Base-by-base conservation (phyloP, 257 asterid species). In the Linderniella brevidens region DNA sequence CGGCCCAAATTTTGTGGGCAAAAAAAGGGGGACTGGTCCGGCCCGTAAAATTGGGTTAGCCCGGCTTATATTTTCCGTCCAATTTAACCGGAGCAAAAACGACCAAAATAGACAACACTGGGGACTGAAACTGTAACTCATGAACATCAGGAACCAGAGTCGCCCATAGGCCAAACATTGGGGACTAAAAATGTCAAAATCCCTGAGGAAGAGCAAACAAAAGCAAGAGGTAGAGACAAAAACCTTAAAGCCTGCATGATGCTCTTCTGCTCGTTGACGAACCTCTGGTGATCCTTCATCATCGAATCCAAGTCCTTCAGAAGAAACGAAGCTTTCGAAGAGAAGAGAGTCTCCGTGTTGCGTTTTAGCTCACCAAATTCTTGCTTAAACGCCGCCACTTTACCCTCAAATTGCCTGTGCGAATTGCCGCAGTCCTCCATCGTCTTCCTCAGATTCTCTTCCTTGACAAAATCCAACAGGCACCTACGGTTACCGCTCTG, bases 221-320 rank as follows among this genome's bases (percentile, higher is more conserved):
- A 46, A 16, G 25, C 5, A 11, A 11, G 35, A 46, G 1, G 32
- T 3, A 11, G 25, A 38, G 55, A 37, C 62, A 48, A 49, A 29
- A 50, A 90, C 98, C 98, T 79, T 58, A 90, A 71, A 58, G 93
- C 80, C 69, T 77, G 94, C 96, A 90, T 77, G 60, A 90, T 85
- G 72, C 94, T 77, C 65, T 77, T 75, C 61, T 90, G 98, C 75
- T 85, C 94, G 65, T 59, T 69, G 56, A 69, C 68, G 55, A 67
- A 66, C 49, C 62, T 65, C 61, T 77, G 96, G 58, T 68, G 93
- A 42, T 79, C 93, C 55, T 74, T 77, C 37, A 90, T 69, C 35
- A 77, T 58, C 62, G 61, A 44, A 53, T 81, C 96, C 68, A 85
- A 63, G 52, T 80, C 95, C 57, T 79, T 75, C 47, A 71, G 71